Conservation (phyloP, 257 asterid species). For the Solanum verrucosum region DNA sequence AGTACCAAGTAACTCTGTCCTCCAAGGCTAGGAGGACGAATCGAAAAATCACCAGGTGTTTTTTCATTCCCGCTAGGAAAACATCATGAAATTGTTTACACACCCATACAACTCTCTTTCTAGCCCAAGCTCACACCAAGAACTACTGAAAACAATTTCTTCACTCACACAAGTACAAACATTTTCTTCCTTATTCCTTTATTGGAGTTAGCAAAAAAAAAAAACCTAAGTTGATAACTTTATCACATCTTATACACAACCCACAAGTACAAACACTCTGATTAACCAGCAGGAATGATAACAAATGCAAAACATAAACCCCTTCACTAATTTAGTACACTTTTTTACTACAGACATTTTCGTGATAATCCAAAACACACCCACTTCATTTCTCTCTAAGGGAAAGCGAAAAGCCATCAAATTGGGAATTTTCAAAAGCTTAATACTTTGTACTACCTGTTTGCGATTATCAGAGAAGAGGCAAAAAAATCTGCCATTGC, state of each 20-base stretch:
- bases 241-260: background rate
- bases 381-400: background rate
- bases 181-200: background rate
- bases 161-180: background rate
- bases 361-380: background rate
- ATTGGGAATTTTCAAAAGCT: background rate
- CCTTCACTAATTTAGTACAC: background rate
- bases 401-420: background rate
- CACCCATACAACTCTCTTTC: background rate
- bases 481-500: slow-evolving; percentile 52
- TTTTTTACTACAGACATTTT: background rate
- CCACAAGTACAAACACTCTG: background rate
- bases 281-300: background rate
- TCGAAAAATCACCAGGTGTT: background rate
- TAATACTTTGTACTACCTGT: slow-evolving; percentile 37
- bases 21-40: background rate
- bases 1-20: background rate
- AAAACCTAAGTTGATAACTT: background rate
- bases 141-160: background rate
- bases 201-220: background rate
- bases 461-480: slow-evolving; percentile 63
- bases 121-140: background rate
- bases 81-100: background rate
- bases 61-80: background rate
- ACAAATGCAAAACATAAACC: background rate